These are phyloP conservation scores for Trichoderma sp. DNA, from an alignment of 2,329 filamentous ascomycete genomes.

Conservation along the genomic window DNA sequence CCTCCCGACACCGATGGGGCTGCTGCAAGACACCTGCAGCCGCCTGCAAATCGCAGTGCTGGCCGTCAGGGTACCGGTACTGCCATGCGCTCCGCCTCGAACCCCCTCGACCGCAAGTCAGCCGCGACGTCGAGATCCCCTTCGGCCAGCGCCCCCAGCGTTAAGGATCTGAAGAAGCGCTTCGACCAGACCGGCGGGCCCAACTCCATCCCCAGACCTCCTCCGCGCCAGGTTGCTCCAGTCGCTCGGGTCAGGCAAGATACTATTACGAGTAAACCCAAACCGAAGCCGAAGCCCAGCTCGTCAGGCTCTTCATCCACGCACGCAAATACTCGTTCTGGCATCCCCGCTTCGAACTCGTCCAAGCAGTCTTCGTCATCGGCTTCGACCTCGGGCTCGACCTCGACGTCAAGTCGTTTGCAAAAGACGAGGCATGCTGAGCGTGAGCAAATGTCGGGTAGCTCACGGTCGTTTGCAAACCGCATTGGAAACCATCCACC, in stretches of 20 bases:
- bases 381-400: conserved; percentile 23
- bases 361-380: conserved; percentile 21
- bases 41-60: conserved; percentile 40
- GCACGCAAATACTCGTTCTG: conserved; percentile 40
- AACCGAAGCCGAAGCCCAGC: conserved; percentile 27
- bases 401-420: conserved; percentile 31
- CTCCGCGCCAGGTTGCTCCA: conserved; percentile 35
- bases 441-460: conserved; percentile 52
- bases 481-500: conserved; percentile 26
- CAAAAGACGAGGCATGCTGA: conserved; percentile 48
- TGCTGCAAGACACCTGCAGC: conserved; percentile 46
- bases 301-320: conserved; percentile 27
- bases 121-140: conserved; percentile 32
- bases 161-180: conserved; percentile 75
- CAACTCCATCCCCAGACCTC: conserved; percentile 36
- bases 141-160: conserved; percentile 56
- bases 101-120: conserved; percentile 48
- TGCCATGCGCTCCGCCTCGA: conserved; percentile 52
- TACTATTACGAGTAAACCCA: conserved; percentile 27
- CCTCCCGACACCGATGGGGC: conserved; percentile 51
- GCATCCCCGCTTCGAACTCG: conserved; percentile 24
- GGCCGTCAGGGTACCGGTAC: conserved; percentile 35
- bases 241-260: conserved; percentile 33
- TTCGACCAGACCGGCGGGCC: conserved; percentile 64
- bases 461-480: conserved; percentile 57